Evolutionary conservation across 176 grass and related monocot genomes (phyloP).

Genomic region (Alloteropsis semialata): DNA sequence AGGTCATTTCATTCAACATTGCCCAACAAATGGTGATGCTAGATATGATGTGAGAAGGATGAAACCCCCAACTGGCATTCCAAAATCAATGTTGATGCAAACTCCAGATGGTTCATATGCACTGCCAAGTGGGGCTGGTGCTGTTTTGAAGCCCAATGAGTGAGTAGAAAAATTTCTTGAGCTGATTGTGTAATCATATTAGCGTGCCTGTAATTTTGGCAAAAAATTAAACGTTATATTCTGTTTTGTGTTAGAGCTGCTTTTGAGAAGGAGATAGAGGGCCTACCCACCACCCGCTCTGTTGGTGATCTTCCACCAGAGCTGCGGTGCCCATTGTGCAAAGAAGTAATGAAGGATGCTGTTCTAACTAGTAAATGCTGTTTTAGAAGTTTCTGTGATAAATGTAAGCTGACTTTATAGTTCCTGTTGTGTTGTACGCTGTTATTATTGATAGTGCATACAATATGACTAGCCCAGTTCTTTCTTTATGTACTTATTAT

Average conservation of each 20-base stretch:
- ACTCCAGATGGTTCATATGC: slow-evolving; percentile 93
- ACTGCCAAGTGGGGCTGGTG: slow-evolving; percentile 86
- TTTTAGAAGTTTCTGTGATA: slow-evolving; percentile 98
- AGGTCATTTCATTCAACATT: slow-evolving; percentile 99
- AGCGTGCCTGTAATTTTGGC: not conserved
- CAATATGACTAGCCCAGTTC: not conserved
- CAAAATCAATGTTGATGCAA: slow-evolving; percentile 98
- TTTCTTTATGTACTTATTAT: slow-evolving; percentile 12
- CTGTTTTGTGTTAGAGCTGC: slow-evolving; percentile 70
- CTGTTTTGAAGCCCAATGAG: slow-evolving; percentile 98
- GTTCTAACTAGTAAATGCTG: slow-evolving; percentile 99
- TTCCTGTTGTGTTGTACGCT: not conserved
- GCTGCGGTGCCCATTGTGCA: slow-evolving; percentile 87
- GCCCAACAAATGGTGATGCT: slow-evolving; percentile 92
- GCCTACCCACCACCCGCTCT: slow-evolving; percentile 66
- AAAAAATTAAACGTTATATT: slow-evolving; percentile 5
- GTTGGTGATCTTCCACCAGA: slow-evolving; percentile 82
- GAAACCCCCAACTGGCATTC: slow-evolving; percentile 98
- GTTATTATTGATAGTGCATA: slow-evolving; percentile 11
- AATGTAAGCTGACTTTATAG: slow-evolving; percentile 61
- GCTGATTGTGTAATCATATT: not conserved
- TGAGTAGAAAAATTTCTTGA: slow-evolving; percentile 36
- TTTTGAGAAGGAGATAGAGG: slow-evolving; percentile 98
- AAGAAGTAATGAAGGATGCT: slow-evolving; percentile 99
- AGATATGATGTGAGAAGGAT: slow-evolving; percentile 82